Evolutionary conservation across 2,329 filamentous ascomycete species (phyloP).

Genomic region (Cordyceps farinosa): DNA sequence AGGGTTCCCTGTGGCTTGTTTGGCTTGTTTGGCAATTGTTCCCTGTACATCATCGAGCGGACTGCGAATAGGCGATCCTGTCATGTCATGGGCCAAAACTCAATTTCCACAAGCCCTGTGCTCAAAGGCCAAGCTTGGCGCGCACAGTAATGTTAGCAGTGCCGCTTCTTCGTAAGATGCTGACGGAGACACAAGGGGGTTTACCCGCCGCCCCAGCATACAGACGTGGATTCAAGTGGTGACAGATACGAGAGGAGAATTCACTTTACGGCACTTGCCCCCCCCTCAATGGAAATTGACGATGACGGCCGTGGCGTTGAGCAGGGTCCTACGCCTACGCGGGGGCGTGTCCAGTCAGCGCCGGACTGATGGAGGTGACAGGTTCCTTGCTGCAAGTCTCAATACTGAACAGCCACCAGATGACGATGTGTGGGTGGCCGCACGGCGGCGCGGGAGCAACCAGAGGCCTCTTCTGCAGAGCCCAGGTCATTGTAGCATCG

Average conservation of each 20-base stretch:
- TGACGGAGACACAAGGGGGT: neutral
- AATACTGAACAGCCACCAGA: neutral
- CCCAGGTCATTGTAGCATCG: slow-evolving; percentile 8
- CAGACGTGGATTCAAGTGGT: neutral
- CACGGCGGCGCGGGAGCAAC: neutral
- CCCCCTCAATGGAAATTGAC: neutral
- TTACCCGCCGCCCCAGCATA: neutral
- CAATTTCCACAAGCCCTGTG: neutral
- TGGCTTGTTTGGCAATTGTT: neutral
- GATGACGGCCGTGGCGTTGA: slow-evolving; percentile 6
- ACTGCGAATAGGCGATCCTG: neutral
- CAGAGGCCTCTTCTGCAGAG: neutral
- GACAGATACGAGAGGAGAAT: neutral
- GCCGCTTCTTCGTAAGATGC: no score
- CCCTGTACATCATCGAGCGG: neutral
- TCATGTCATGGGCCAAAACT: neutral
- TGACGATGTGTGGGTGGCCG: neutral
- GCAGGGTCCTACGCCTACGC: neutral
- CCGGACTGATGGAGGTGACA: slow-evolving; percentile 1
- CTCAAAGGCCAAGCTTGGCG: neutral
- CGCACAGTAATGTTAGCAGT: neutral
- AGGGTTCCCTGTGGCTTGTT: neutral
- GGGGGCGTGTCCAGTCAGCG: neutral
- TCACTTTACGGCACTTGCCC: neutral
- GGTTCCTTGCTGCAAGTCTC: neutral